Conservation (phyloP, 805 yeast genomes). For the Lachancea thermotolerans region DNA sequence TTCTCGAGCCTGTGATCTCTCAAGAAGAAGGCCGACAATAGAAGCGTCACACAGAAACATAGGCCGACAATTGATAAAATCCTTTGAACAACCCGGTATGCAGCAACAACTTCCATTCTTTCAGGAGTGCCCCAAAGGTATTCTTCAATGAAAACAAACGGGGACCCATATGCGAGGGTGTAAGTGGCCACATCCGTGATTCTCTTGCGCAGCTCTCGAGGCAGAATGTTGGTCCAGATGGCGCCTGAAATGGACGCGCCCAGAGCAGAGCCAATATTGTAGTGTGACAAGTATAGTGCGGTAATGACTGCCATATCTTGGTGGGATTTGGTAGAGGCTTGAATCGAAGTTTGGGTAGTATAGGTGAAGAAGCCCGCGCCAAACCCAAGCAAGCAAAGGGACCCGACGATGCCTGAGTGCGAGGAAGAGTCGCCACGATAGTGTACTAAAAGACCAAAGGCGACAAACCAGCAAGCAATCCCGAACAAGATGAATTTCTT, state of each 20-base stretch:
- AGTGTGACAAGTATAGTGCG: constrained; percentile 50
- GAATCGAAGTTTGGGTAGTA: constrained; percentile 54
- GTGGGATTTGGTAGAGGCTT: constrained; percentile 47
- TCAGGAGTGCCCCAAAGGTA: constrained; percentile 56
- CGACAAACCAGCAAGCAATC: constrained; percentile 47
- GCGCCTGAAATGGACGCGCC: constrained; percentile 65
- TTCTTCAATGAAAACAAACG: constrained; percentile 40
- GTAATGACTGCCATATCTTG: constrained; percentile 58
- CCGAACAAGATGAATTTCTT: constrained; percentile 60
- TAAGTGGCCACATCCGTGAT: constrained; percentile 32
- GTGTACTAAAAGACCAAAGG: constrained; percentile 52
- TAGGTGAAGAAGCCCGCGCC: constrained; percentile 72
- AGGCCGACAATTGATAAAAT: constrained; percentile 48
- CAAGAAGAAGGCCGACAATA: constrained; percentile 41
- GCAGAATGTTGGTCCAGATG: constrained; percentile 57
- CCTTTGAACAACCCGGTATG: constrained; percentile 51
- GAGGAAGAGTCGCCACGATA: constrained; percentile 47
- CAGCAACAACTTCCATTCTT: constrained; percentile 45
- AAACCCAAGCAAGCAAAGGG: constrained; percentile 57
- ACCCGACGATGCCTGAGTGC: constrained; percentile 55
- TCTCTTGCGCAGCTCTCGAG: constrained; percentile 35
- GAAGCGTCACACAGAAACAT: constrained; percentile 48
- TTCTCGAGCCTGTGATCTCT: constrained; percentile 44
- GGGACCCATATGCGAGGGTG: constrained; percentile 41
- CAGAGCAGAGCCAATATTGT: constrained; percentile 56